Base-by-base conservation (phyloP, 148 eudicot species). In the Beta vulgaris region DNA sequence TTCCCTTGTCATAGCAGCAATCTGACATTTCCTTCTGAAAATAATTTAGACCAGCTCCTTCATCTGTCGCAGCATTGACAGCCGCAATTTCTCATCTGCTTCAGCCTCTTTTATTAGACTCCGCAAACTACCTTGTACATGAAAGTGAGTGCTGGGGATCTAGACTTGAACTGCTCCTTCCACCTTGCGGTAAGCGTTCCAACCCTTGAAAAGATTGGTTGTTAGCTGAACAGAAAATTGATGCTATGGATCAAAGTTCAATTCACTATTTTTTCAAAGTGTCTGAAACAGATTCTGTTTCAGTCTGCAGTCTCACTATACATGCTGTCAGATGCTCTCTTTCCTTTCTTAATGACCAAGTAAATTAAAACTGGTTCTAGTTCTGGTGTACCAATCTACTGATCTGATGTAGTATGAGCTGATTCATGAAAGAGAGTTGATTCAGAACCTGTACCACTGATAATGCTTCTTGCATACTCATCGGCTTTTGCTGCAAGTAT, bases 51-150 rank as follows among this genome's bases (percentile, higher is more conserved):
- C 92, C 96, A 26, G 96, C 88, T 46, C 92, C 96, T 37, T 92
- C 91, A 54, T 92, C 92, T 91, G 88, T 91, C 26, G 96, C 92
- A 32, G 91, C 96, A 67, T 91, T 92, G 61, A 91, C 81, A 28
- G 88, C 90, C 62, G 88, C 91, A 77, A 91, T 78, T 76, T 88
- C 40, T 72, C 76, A 53, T 91, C 92, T 49, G 5, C 64, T 68
- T 91, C 96, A 6, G 92, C 96, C 80, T 88, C 91, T 87, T 87
- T 88, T 21, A 80, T 83, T 40, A 91, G 96, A 79, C 68, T 91
- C 87, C 0, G 91, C 96, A 75, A 88, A 91, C 71, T 88, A 91
- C 68, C 80, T 85, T 25, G 96, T 88, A 32, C 87, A 91, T 43
- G 96, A 81, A 60, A 85, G 88, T n/a, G n/a, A n/a, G n/a, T 12